A percentile compares a stretch with the other conserved stretches of the same genome.
Evolutionary conservation across 331 rosid species (phyloP).

Genomic region (Telfairia occidentalis): DNA sequence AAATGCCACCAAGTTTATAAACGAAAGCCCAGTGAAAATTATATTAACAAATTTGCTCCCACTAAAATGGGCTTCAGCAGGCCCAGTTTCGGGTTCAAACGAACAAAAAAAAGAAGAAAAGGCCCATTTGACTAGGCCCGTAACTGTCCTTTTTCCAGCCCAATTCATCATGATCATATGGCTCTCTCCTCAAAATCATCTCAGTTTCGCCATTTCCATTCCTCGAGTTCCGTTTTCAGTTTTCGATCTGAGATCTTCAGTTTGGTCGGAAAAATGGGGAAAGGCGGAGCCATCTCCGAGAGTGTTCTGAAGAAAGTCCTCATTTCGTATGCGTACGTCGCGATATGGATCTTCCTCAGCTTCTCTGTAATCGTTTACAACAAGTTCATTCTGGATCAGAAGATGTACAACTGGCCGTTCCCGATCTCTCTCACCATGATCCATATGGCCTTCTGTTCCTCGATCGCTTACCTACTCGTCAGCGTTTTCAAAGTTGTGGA

Average conservation of each 20-base stretch:
- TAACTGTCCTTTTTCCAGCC: background rate
- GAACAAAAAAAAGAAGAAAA: background rate
- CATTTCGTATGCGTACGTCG: conserved; percentile 70
- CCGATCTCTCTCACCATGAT: conserved; percentile 97
- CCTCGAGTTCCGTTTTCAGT: background rate
- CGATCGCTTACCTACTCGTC: conserved; percentile 66
- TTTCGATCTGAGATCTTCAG: background rate
- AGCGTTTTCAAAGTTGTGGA: conserved; percentile 77
- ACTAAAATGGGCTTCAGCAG: background rate
- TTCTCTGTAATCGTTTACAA: conserved; percentile 93
- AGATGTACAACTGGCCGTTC: conserved; percentile 89
- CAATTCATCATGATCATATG: no score
- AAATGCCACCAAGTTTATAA: no score
- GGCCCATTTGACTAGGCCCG: conserved; percentile 1
- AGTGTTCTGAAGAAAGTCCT: conserved; percentile 62
- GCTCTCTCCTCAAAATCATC: background rate
- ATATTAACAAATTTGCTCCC: background rate
- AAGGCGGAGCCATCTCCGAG: conserved; percentile 54
- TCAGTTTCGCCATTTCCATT: background rate
- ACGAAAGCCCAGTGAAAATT: background rate
- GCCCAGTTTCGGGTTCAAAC: background rate
- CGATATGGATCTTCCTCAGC: conserved; percentile 85
- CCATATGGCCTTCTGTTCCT: conserved; percentile 91
- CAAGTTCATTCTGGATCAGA: conserved; percentile 84
- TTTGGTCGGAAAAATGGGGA: conserved; percentile 27